Conservation (phyloP, 1,284 basidiomycete species). For the Ceratobasidium sp. region DNA sequence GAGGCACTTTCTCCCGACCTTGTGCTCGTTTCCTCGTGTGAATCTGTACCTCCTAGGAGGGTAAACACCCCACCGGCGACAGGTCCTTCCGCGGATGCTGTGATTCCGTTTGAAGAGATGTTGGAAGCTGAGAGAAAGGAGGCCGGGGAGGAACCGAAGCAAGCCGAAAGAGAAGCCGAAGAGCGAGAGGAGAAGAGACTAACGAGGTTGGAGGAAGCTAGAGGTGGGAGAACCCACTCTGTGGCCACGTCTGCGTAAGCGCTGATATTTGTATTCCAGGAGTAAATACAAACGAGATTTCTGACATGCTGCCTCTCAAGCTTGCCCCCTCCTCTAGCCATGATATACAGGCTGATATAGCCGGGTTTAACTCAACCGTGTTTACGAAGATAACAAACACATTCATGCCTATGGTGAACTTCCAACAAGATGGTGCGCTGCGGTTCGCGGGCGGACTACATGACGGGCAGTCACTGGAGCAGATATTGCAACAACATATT, state of each 20-base stretch:
- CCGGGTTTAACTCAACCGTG: no score
- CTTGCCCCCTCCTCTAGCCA: constrained; percentile 92
- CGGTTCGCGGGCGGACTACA: constrained; percentile 70
- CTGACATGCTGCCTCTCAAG: constrained; percentile 88
- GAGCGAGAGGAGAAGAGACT: constrained; percentile 77
- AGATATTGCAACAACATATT: constrained; percentile 84
- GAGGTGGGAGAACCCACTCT: constrained; percentile 70
- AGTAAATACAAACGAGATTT: constrained; percentile 90
- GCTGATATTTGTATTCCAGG: no score
- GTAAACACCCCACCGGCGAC: constrained; percentile 54
- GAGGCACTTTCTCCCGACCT: constrained; percentile 90
- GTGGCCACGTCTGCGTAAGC: constrained; percentile 91
- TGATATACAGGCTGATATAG: no score
- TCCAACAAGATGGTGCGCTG: constrained; percentile 69
- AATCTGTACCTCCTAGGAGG: constrained; percentile 59
- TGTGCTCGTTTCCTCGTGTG: constrained; percentile 91
- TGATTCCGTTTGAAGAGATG: constrained; percentile 79
- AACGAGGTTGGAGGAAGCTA: constrained; percentile 77
- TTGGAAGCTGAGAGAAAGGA: constrained; percentile 87
- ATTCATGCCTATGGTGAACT: constrained; percentile 85
- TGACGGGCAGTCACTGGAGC: constrained; percentile 72
- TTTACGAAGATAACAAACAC: constrained; percentile 88
- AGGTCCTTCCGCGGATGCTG: constrained; percentile 52
- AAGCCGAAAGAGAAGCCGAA: constrained; percentile 82
- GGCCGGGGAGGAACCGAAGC: constrained; percentile 82